Base-by-base conservation (phyloP, 306 rosid species). In the Vicia sativa region DNA sequence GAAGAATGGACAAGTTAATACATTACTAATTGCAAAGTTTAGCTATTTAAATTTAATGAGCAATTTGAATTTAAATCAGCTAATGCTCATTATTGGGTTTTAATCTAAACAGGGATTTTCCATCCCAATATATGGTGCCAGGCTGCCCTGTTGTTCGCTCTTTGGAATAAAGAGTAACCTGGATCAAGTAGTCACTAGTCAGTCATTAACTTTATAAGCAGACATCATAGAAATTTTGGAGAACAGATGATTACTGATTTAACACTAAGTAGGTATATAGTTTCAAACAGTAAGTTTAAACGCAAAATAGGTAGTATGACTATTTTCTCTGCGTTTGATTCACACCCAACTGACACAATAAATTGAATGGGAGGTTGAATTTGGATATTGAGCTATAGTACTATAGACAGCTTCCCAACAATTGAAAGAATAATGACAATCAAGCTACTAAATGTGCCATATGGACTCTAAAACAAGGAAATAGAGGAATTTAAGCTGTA, bases 1-100 rank as follows among this genome's bases (percentile, higher is more conserved):
- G 59, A 42, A 76, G 70, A 67, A 68, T 5, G 55, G 74, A 16
- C 60, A 23, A 35, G 48, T 10, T 46, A 61, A 38, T 28, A 9
- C 6, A 9, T 61, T 12, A 63, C 10, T 31, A 56, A 64, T 55
- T 23, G 45, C 29, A 54, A 69, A 10, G 14, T 42, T 31, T 48
- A 26, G 38, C 45, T n/a, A n/a, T 25, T 54, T 15, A 42, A 37
- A 31, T 69, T 28, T 56, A 42, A 39, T 29, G 26, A 19, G 65
- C 16, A 37, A 42, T 45, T 16, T 26, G 19, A 68, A 68, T 39
- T 60, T 13, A 68, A 59, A 50, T 50, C 44, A 15, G 55, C 28
- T 34, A 38, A 28, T 52, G 34, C 52, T 45, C 49, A 71, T 59
- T 71, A 34, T 61, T 46, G 34, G 5, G 31, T 54, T 65, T 50